Evolutionary conservation across 2,329 filamentous ascomycete genomes (phyloP).

Genomic region (Fusarium nematophilum): DNA sequence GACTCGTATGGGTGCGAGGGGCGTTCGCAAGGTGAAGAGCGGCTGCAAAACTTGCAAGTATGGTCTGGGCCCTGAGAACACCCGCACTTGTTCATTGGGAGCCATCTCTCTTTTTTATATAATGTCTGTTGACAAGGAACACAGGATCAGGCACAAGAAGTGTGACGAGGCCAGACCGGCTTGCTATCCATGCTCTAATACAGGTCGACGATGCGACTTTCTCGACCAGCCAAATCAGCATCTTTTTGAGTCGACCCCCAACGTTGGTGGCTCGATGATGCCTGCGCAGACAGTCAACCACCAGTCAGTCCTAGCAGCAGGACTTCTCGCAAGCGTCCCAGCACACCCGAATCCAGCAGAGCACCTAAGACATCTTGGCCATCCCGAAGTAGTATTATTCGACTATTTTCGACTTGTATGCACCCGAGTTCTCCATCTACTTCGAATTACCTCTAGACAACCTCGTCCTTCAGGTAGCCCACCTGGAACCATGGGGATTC

Average conservation of each 20-base stretch:
- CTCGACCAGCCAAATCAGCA: not conserved
- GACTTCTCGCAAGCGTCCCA: not conserved
- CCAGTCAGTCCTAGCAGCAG: no score
- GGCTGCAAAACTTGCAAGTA: slow-evolving; percentile 27
- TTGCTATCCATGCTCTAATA: slow-evolving; percentile 9
- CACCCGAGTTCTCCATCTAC: slow-evolving; percentile 13
- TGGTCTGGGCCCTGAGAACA: not conserved
- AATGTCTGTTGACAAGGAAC: not conserved
- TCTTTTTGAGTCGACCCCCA: not conserved
- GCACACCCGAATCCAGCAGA: no score
- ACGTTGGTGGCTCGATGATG: not conserved
- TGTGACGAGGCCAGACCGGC: slow-evolving; percentile 11
- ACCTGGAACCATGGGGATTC: slow-evolving; percentile 3
- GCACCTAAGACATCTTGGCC: not conserved
- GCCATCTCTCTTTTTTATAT: no score
- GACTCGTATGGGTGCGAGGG: slow-evolving; percentile 1
- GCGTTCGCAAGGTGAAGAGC: slow-evolving; percentile 5
- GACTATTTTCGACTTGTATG: slow-evolving; percentile 17
- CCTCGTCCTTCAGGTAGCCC: not conserved
- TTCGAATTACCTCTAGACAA: slow-evolving; percentile 2
- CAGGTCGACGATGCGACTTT: slow-evolving; percentile 10
- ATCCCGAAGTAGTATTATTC: not conserved
- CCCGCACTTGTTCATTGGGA: no score
- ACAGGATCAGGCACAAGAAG: slow-evolving; percentile 11
- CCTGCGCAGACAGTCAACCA: no score